A percentile compares a stretch with the other conserved stretches of the same genome.
phyloP scores from a whole-genome alignment of 805 yeast genomes.

The Pichia eremophila region DNA sequence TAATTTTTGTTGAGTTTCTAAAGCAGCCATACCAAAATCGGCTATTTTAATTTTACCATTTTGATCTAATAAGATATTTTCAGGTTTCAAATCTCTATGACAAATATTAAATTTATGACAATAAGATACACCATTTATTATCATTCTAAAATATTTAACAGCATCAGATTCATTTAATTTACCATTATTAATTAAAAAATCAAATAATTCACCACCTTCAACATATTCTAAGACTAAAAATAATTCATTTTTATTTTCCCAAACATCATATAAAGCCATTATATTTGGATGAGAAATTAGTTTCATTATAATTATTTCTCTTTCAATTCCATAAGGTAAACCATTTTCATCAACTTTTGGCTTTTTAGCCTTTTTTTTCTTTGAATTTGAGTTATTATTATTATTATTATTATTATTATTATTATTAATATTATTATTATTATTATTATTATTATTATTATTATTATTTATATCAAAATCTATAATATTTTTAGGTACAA shows the following conservation, averaged over 20 bases:
- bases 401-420: background rate
- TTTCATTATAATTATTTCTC: slow-evolving; percentile 97
- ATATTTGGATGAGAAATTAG: slow-evolving; percentile 89
- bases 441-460: background rate
- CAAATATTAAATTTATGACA: slow-evolving; percentile 75
- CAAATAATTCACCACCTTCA: slow-evolving; percentile 83
- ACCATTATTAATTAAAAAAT: slow-evolving; percentile 61
- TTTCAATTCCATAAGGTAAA: slow-evolving; percentile 89
- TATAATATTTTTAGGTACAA: slow-evolving; percentile 52
- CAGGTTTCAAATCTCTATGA: slow-evolving; percentile 79
- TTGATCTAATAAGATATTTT: slow-evolving; percentile 59
- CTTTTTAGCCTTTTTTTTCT: slow-evolving; percentile 18
- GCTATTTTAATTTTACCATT: slow-evolving; percentile 67
- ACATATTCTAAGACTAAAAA: slow-evolving; percentile 73
- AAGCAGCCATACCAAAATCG: slow-evolving; percentile 86
- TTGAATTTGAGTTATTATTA: background rate
- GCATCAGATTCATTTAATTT: slow-evolving; percentile 68
- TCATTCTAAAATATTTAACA: slow-evolving; percentile 66
- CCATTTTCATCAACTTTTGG: slow-evolving; percentile 32
- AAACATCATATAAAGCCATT: slow-evolving; percentile 88
- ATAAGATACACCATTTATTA: slow-evolving; percentile 68
- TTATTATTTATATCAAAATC: slow-evolving; percentile 7
- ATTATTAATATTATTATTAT: background rate
- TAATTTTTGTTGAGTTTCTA: slow-evolving; percentile 60
- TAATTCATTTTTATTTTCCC: slow-evolving; percentile 92